These are phyloP conservation scores for Sechiopsis laciniata DNA, from an alignment of 306 rosid genomes.

Conservation along the genomic window DNA sequence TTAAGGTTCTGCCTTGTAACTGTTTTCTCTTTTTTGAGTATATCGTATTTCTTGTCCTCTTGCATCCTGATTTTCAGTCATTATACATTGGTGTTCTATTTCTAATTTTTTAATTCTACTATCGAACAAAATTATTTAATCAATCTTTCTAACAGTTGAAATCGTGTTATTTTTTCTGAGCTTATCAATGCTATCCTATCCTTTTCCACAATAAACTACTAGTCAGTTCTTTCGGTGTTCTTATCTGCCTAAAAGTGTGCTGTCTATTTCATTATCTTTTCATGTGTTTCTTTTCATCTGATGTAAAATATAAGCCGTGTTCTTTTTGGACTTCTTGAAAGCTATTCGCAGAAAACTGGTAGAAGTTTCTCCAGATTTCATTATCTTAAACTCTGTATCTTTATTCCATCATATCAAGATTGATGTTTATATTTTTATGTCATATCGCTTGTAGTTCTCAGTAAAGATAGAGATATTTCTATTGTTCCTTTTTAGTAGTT, in stretches of 20 bases:
- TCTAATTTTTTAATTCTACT: neutral
- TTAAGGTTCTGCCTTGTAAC: neutral
- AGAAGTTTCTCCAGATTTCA: neutral
- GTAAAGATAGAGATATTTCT: slow-evolving; percentile 8
- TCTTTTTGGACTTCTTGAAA: slow-evolving; percentile 13
- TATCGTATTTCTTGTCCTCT: neutral
- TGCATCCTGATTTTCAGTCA: neutral
- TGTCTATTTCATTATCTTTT: slow-evolving; percentile 15
- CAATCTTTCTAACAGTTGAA: neutral
- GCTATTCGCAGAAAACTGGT: slow-evolving; percentile 1
- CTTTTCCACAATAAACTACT: neutral
- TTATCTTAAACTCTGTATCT: neutral
- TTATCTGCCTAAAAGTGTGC: slow-evolving; percentile 10
- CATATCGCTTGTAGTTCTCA: slow-evolving; percentile 11
- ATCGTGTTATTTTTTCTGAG: neutral
- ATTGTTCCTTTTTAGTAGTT: slow-evolving; percentile 11
- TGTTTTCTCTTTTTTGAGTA: neutral
- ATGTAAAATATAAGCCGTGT: slow-evolving; percentile 14
- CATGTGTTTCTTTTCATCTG: neutral
- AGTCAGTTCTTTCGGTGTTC: slow-evolving; percentile 13
- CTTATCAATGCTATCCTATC: neutral
- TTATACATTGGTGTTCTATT: neutral
- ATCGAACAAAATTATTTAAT: neutral
- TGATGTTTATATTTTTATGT: slow-evolving; percentile 15
- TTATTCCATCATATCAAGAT: slow-evolving; percentile 11